Evolutionary conservation across 169 alveolate species (phyloP), one percentile per base, ranked within the genome.

Genomic region (Eimeria necatrix): DNA sequence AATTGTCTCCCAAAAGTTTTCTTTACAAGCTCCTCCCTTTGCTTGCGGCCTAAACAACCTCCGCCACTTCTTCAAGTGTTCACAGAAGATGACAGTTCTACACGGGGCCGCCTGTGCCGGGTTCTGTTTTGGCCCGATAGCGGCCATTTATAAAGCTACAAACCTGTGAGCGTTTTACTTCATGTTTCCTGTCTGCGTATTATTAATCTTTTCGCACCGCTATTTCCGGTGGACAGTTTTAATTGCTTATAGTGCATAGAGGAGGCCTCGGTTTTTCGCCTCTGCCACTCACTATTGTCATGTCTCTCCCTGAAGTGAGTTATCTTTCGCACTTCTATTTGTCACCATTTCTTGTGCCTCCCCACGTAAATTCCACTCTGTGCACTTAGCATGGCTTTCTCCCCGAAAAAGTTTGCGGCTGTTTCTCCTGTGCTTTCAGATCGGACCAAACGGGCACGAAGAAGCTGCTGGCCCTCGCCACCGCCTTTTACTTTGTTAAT

Each of bases 371-470:
- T 16, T 68, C 2, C 16, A 0, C 41, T 32, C 2, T 32, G 41
- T 32, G 41, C 41, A 32, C 41, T 32, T 32, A 32, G 41, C 41
- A 2, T 32, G 41, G 41, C 41, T 32, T 32, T 32, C 2, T 2
- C 2, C 41, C 41, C 0, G 41, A 32, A 32, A 32, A 0, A 2
- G 3, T 32, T 32, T 32, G 41, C 41, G 41, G 41, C 41, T 32
- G 41, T 32, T 32, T 32, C 41, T 32, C 41, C 2, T 32, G 41
- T 2, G 41, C 41, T 32, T 71, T 6, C 64, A 91, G 95, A 59
- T 91, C 91, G 7, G 95, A 78, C 49, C 95, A 91, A 46, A 41
- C 95, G n/a, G 95, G 91, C 80, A 91, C 95, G 4, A 26, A 74
- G 61, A 24, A 32, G 90, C 80, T 91, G 49, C 48, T 91, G 64